Evolutionary conservation across 305 asterid genomes (phyloP).

Genomic region (Solanum hybrid): DNA sequence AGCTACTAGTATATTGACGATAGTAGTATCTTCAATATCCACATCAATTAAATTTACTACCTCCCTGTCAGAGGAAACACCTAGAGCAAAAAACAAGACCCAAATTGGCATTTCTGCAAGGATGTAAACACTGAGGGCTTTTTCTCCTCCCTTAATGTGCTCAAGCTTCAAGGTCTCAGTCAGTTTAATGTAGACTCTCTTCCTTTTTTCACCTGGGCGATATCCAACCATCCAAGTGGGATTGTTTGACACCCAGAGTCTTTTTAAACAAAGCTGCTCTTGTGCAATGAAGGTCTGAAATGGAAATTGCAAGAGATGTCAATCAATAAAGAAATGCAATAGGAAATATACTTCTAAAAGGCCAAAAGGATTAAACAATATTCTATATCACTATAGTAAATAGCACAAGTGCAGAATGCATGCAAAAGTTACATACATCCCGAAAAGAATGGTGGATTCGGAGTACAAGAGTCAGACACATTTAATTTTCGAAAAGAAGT

Average conservation of each 20-base stretch:
- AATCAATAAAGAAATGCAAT: neutral
- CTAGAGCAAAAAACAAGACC: slow-evolving; percentile 83
- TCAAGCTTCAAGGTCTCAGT: slow-evolving; percentile 48
- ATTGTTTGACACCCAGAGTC: slow-evolving; percentile 65
- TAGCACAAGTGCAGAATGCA: neutral
- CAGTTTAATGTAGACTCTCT: slow-evolving; percentile 60
- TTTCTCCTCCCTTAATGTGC: slow-evolving; percentile 46
- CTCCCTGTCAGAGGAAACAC: slow-evolving; percentile 64
- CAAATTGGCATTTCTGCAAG: slow-evolving; percentile 71
- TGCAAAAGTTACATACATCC: neutral
- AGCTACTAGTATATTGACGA: slow-evolving; percentile 51
- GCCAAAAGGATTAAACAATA: neutral
- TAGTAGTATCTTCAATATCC: slow-evolving; percentile 40
- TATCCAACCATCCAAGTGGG: slow-evolving; percentile 68
- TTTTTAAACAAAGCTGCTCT: slow-evolving; percentile 70
- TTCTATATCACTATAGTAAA: neutral
- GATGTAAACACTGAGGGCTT: slow-evolving; percentile 57
- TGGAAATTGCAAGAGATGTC: neutral
- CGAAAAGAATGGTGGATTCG: neutral
- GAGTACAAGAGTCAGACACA: neutral
- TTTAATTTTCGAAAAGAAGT: neutral
- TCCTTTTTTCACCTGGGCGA: slow-evolving; percentile 44
- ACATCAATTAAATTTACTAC: slow-evolving; percentile 51
- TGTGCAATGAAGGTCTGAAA: slow-evolving; percentile 90
- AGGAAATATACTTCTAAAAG: neutral